Evolutionary conservation across 169 alveolate species (phyloP).

Genomic region (Miamiensis avidus): DNA sequence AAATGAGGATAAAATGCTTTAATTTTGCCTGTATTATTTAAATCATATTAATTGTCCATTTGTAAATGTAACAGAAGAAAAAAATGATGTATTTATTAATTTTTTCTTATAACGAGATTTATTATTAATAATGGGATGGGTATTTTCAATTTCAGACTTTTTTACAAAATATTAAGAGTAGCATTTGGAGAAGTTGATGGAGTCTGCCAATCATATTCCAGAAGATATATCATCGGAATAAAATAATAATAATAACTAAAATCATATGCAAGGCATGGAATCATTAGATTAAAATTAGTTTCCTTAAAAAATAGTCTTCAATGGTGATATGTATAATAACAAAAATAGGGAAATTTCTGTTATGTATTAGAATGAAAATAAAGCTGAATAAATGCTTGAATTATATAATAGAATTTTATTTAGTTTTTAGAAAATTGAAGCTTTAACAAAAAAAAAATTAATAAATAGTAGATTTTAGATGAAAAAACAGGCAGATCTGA

Average conservation of each 20-base stretch:
- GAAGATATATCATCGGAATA: background rate
- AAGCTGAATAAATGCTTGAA: background rate
- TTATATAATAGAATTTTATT: background rate
- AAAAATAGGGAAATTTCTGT: no score
- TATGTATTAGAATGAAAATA: no score
- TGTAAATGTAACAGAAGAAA: background rate
- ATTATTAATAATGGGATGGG: background rate
- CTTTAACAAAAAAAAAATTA: no score
- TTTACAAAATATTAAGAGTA: background rate
- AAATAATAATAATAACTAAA: no score
- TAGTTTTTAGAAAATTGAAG: no score
- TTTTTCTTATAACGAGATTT: background rate
- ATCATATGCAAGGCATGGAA: background rate
- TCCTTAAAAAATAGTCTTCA: no score
- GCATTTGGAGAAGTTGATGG: background rate
- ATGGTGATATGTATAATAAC: no score
- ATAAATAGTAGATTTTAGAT: no score
- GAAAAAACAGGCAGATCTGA: no score
- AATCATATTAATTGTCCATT: background rate
- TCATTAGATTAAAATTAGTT: background rate
- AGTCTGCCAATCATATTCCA: background rate
- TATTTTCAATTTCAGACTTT: background rate
- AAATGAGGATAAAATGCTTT: background rate
- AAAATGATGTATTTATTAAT: background rate
- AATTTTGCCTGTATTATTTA: no score